A percentile compares a stretch with the other conserved stretches of the same genome.
These are phyloP conservation scores for Chlorella sp. DNA, from an alignment of 139 green algal species.

Conservation along the genomic window DNA sequence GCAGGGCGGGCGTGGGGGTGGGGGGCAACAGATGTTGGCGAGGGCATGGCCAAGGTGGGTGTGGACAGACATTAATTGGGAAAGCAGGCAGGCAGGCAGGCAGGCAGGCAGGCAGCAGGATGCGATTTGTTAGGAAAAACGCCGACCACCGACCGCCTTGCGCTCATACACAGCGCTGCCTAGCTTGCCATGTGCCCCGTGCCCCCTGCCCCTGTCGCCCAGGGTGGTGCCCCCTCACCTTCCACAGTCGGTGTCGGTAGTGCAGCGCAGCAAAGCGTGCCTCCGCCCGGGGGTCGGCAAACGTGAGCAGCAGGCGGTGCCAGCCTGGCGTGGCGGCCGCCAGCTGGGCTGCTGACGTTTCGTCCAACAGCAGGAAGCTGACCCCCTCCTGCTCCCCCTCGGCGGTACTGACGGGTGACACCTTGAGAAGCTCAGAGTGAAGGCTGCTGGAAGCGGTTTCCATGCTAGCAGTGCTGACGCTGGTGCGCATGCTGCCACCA, in stretches of 20 bases:
- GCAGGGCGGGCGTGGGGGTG: too few species aligned
- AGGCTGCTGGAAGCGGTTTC: neutral
- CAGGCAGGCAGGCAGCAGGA: too few species aligned
- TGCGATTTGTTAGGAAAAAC: too few species aligned
- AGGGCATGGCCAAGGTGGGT: too few species aligned
- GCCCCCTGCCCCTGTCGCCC: neutral
- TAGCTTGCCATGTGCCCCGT: too few species aligned
- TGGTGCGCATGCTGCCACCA: neutral
- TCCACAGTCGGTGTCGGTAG: neutral
- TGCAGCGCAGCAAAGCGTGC: neutral
- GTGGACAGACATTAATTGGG: too few species aligned
- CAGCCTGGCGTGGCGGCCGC: too few species aligned
- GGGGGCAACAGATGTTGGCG: too few species aligned
- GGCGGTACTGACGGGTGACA: neutral
- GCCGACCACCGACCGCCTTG: too few species aligned
- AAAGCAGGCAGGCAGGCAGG: too few species aligned
- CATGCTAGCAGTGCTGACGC: neutral
- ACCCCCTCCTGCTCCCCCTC: neutral
- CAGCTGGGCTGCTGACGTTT: too few species aligned
- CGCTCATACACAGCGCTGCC: too few species aligned
- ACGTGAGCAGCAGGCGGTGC: conserved; percentile 4
- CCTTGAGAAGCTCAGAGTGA: neutral
- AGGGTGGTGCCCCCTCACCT: neutral
- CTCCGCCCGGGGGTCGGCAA: neutral
- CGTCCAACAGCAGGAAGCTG: neutral